Base-by-base conservation (phyloP, 345 rosid genomes). In the Gossypium longicalyx region DNA sequence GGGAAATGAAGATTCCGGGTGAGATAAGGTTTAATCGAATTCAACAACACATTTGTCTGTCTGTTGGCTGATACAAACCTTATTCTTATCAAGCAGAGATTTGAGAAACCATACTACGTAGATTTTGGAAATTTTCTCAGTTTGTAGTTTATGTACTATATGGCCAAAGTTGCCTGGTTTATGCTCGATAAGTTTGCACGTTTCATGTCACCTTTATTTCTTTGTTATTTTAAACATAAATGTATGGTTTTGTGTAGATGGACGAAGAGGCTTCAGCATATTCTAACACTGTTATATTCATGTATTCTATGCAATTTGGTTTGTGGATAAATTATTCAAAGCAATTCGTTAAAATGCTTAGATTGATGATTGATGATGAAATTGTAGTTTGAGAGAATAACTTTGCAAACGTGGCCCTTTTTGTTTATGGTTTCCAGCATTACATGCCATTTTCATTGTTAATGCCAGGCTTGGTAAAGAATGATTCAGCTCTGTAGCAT, bases 121-220 rank as follows among this genome's bases (percentile, higher is more conserved):
- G 7, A 25, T 60, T 60, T 27, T 60, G 17, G 63, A 12, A 59
- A 59, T 23, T 8, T 34, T 63, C 45, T 3, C 19, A 17, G 25
- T 19, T 64, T 64, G 15, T 64, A 64, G 66, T 38, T 64, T 64
- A 64, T 64, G 68, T 64, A 64, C 25, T 9, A 9, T 13, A 38
- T 63, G 63, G 34, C 63, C 63, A 12, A 25, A 59, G 63, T 56
- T 64, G 22, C 38, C 22, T 16, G 25, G 43, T 34, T 34, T 64
- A 41, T 9, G 48, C 11, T 41, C 23, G 23, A 38, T 34, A 29
- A 56, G 5, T 29, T 62, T 38, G 13, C 48, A 41, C 51, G 41
- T n/a, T 41, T 11, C 23, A 1, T 9, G 25, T n/a, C 2, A 11
- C 8, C 12, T 64, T 64, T 48, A 48, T 64, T 41, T 43, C 15